Evolutionary conservation across 1,284 basidiomycete species (phyloP), one percentile per base, ranked within the genome.

Genomic region (Hemileccinum hortonii): DNA sequence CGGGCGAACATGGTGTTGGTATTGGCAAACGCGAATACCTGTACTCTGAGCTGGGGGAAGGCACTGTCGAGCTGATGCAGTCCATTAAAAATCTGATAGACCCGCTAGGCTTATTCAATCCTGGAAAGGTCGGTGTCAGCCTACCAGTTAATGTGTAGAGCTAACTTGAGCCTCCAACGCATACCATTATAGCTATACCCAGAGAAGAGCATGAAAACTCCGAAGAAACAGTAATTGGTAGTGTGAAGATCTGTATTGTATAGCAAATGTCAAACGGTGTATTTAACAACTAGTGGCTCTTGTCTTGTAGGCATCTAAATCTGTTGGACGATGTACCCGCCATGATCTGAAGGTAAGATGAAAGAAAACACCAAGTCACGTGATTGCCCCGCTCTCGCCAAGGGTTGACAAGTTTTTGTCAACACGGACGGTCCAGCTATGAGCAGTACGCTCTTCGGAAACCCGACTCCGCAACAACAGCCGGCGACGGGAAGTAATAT

Each of bases 1-100:
- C 86, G 0, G 92, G 92, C 11, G 92, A 94, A 65, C 92, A 94
- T 64, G 92, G 92, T 2, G 90, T 95, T 9, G 92, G 92, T 0
- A 73, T 93, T n/a, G 91, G 90, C 14, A 94, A 94, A 75, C 83
- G 80, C 56, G 79, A 83, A 55, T 90, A 81, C 58, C 76, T 95
- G 30, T 75, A 82, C 35, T 78, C 84, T 52, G 93, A 95, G 66
- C 78, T 96, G 0, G 92, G 93, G 0, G 74, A 76, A 37, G 90
- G 88, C 0, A 96, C 93, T 0, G 87, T 94, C 14, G 79, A 82
- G 52, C 69, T 95, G 22, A 95, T 96, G 93, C 86, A 87, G 74
- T 81, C 80, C 6, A 80, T 95, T 59, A 95, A 94, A 72, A 74
- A 73, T 51, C 76, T 82, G 0, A 73, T 94, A 14, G 92, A 94